phyloP scores from a whole-genome alignment of 148 eudicot genomes.

The Chenopodium quinoa region DNA sequence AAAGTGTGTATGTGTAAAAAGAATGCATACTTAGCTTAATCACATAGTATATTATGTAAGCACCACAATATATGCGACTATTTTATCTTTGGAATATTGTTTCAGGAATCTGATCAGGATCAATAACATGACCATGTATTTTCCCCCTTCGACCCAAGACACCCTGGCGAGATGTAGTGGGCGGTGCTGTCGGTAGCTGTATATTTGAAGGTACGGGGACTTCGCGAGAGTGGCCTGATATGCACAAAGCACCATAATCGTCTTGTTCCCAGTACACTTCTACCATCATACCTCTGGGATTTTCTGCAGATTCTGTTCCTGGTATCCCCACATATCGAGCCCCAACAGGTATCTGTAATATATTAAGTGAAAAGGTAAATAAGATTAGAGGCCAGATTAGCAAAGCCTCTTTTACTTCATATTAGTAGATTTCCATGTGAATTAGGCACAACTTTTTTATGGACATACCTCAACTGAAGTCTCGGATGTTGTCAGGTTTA shows the following conservation, averaged over 20 bases:
- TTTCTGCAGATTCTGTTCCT: conserved; percentile 67
- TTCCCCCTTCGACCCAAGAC: conserved; percentile 33
- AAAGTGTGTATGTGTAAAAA: not conserved
- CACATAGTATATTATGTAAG: not conserved
- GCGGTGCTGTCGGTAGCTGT: conserved; percentile 22
- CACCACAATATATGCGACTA: not conserved
- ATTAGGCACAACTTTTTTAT: not conserved
- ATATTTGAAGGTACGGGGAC: conserved; percentile 61
- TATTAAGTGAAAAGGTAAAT: not conserved
- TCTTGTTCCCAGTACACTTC: conserved; percentile 90
- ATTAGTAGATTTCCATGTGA: not conserved
- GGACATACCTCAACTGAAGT: conserved; percentile 57
- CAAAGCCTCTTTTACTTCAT: not conserved
- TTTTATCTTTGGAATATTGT: conserved; percentile 22
- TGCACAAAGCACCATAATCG: conserved; percentile 79
- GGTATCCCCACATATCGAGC: conserved; percentile 78
- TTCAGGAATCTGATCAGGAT: conserved; percentile 49
- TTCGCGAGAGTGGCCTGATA: conserved; percentile 68
- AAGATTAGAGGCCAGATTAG: not conserved
- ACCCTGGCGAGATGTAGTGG: conserved; percentile 17
- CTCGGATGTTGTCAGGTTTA: conserved; percentile 64
- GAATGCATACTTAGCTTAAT: not conserved
- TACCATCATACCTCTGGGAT: conserved; percentile 74
- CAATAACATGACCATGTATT: conserved; percentile 52
- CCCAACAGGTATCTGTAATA: conserved; percentile 71